Conservation (phyloP, 2,329 filamentous ascomycete species). For the Sporothrix pallida region DNA sequence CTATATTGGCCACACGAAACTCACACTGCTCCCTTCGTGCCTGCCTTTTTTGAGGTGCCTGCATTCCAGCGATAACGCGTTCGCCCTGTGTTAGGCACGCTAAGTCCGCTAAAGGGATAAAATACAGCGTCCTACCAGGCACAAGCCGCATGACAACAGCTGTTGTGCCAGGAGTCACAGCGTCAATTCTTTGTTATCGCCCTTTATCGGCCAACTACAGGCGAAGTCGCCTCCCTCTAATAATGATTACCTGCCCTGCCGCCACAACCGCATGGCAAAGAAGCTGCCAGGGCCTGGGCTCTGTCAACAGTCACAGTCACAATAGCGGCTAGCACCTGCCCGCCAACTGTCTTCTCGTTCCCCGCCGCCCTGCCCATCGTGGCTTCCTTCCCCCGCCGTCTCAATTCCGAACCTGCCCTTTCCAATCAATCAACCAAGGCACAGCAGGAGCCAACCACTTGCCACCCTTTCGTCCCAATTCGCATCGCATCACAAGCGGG, state of each 20-base stretch:
- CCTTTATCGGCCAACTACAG: not conserved
- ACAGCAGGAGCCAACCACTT: slow-evolving; percentile 14
- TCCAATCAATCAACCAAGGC: slow-evolving; percentile 21
- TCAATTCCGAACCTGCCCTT: slow-evolving; percentile 26
- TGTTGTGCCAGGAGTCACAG: not conserved
- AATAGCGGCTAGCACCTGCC: not conserved
- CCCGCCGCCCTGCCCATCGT: slow-evolving; percentile 24
- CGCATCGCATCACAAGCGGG: slow-evolving; percentile 26
- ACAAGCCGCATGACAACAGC: not conserved
- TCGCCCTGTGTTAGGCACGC: not conserved
- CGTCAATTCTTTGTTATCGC: not conserved
- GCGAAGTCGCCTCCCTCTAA: not conserved
- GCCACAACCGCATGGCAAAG: slow-evolving; percentile 6
- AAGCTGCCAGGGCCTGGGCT: slow-evolving; percentile 8
- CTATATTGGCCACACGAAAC: too few relatives aligned
- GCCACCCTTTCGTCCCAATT: slow-evolving; percentile 28
- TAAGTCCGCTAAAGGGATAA: slow-evolving; percentile 1
- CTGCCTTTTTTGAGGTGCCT: not conserved
- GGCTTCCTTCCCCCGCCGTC: slow-evolving; percentile 27
- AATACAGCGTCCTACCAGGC: slow-evolving; percentile 21
- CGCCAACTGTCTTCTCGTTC: slow-evolving; percentile 15
- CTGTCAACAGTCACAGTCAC: not conserved
- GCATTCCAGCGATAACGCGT: slow-evolving; percentile 15
- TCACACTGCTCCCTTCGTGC: not conserved
- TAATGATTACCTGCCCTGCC: not conserved